Conservation (phyloP, 2,329 filamentous ascomycete genomes). For the Diplodia intermedia region DNA sequence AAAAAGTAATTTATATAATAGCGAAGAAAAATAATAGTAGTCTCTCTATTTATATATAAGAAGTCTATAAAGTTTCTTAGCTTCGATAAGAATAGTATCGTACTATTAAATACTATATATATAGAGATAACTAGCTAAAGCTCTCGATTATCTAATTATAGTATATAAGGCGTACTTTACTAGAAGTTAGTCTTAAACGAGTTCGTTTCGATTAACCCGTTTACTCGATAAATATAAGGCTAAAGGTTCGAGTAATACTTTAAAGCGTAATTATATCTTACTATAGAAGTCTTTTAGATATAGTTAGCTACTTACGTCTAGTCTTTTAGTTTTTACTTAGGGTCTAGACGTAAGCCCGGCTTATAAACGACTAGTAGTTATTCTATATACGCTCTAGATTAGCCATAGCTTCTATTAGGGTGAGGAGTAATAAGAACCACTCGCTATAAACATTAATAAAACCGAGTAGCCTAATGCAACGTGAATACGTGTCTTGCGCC, state of each 20-base stretch:
- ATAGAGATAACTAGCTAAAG: not conserved
- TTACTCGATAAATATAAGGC: not conserved
- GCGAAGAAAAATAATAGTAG: no score
- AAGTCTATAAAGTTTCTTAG: no score
- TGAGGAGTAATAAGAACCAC: no score
- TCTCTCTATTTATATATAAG: no score
- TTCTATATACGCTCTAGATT: not conserved
- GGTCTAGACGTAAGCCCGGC: not conserved
- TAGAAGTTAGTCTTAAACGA: not conserved
- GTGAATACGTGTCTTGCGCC: no score
- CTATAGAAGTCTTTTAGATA: not conserved
- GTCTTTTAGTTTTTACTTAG: not conserved
- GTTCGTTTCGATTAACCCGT: not conserved
- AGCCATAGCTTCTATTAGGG: no score
- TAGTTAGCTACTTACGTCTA: not conserved
- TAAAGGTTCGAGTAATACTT: not conserved
- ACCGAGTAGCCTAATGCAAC: no score
- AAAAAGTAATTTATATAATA: no score
- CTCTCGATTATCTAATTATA: not conserved
- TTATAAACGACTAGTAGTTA: not conserved
- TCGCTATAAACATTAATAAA: no score
- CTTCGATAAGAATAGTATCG: not conserved
- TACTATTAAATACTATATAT: not conserved
- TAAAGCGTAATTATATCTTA: not conserved
- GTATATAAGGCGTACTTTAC: not conserved